Evolutionary conservation across 495 filamentous ascomycete genomes (phyloP), one percentile per base, ranked within the genome.

Genomic region (Penicillium argentinense): DNA sequence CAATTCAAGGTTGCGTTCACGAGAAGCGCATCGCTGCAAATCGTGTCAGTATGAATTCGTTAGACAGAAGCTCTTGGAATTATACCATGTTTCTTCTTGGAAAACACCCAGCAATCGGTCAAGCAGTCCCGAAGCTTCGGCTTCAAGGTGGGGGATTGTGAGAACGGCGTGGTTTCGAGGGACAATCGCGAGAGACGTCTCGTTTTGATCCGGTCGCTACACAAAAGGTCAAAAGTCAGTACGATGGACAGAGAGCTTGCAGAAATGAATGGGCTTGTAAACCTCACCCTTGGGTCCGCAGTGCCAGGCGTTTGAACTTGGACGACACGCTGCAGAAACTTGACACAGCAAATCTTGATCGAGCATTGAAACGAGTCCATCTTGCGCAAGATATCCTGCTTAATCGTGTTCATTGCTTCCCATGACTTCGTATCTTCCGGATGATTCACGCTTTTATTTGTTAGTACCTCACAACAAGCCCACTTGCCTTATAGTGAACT

Each of bases 301-400:
- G 90, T 85, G 27, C 89, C 91, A 11, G 84, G 85, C 5, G 91
- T 97, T 63, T 98, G 92, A 5, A 89, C 85, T 43, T 95, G 85
- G 32, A 98, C 87, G 26, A 97, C 89, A 19, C 88, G 80, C 71
- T 97, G 91, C 12, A 88, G 84, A 59, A 98, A 97, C 63, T 98
- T 98, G 76, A 97, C 87, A 67, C 93, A 97, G 75, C 89, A 92
- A 59, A 97, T 79, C 60, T 85, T 86, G 33, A 97, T 81, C 1
- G 88, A 83, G 7, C 81, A 74, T 3, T 81, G 73, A 8, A 88
- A 89, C 17, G 75, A 76, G 67, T 97, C 93, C 93, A 91, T 96
- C 62, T 91, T 80, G 37, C 78, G 82, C 47, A 97, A 66, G 45
- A 98, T 91, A 39, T 84, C 87, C 14, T 84, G 81, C 71, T 98